Conservation (phyloP, 1,284 basidiomycete species). For the Ganoderma sinense region DNA sequence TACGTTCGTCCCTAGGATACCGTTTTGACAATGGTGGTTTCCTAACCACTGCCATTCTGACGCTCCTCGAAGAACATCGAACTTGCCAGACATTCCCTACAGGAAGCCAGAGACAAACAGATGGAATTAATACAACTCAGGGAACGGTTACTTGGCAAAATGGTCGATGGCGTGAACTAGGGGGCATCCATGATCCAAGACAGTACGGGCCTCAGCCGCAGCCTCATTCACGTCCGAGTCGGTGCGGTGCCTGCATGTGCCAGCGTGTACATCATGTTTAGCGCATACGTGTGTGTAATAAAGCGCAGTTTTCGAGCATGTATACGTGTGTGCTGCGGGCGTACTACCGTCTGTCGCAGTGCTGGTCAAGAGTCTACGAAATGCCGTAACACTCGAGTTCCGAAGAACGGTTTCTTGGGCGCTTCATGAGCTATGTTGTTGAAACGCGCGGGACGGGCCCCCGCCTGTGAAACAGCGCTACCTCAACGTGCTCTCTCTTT, state of each 20-base stretch:
- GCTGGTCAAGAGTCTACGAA: neutral
- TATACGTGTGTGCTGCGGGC: neutral
- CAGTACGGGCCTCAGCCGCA: too few relatives aligned
- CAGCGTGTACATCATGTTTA: neutral
- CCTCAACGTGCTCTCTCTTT: conserved; percentile 24
- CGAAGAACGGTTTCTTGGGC: neutral
- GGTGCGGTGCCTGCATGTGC: too few relatives aligned
- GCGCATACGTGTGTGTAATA: neutral
- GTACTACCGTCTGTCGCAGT: neutral
- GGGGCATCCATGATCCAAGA: neutral
- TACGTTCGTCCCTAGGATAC: conserved; percentile 32
- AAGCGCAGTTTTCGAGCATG: neutral
- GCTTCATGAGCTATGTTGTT: conserved; percentile 8
- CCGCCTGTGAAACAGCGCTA: conserved; percentile 16
- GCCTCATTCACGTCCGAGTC: too few relatives aligned
- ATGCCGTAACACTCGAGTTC: neutral
- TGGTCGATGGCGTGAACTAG: conserved; percentile 48
- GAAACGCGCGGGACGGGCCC: neutral
- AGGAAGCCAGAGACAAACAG: conserved; percentile 49
- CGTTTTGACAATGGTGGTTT: neutral
- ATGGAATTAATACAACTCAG: conserved; percentile 53
- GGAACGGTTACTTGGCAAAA: conserved; percentile 52
- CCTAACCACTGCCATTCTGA: neutral
- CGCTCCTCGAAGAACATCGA: conserved; percentile 49
- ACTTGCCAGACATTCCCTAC: conserved; percentile 51